Conservation (phyloP, 169 alveolate genomes). For the Cryptosporidium parvum region DNA sequence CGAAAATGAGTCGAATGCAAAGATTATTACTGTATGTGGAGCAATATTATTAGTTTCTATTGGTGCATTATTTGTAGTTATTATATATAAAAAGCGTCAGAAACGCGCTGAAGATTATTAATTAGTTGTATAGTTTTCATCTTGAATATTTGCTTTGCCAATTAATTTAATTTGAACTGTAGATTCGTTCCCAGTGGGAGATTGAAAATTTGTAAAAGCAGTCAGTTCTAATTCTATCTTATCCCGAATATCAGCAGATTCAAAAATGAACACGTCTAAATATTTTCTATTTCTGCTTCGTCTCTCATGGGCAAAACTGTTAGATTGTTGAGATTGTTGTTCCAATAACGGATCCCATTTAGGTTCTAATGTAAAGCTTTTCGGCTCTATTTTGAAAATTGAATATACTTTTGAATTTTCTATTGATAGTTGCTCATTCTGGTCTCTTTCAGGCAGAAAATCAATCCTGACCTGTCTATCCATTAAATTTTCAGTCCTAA, state of each 20-base stretch:
- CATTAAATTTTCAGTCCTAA: slow-evolving; percentile 47
- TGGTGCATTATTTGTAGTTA: slow-evolving; percentile 22
- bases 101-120: slow-evolving; percentile 1
- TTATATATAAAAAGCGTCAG: slow-evolving; percentile 45
- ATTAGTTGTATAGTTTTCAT: neutral
- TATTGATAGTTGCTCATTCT: neutral
- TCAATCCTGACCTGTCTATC: slow-evolving; percentile 37
- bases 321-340: slow-evolving; percentile 39
- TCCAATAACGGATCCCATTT: slow-evolving; percentile 72
- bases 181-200: slow-evolving; percentile 62
- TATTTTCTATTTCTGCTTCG: slow-evolving; percentile 24
- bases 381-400: slow-evolving; percentile 46
- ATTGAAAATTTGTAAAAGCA: slow-evolving; percentile 42
- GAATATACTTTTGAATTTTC: neutral
- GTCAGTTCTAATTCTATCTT: slow-evolving; percentile 15
- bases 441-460: slow-evolving; percentile 5
- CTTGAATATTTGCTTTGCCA: neutral
- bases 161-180: slow-evolving; percentile 14
- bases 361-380: slow-evolving; percentile 15
- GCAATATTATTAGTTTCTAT: slow-evolving; percentile 18
- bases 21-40: slow-evolving; percentile 28
- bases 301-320: slow-evolving; percentile 6
- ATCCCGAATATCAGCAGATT: neutral
- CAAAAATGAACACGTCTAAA: neutral
- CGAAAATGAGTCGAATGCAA: neutral